Evolutionary conservation across 2,329 filamentous ascomycete species (phyloP).

Genomic region (Nemania abortiva): DNA sequence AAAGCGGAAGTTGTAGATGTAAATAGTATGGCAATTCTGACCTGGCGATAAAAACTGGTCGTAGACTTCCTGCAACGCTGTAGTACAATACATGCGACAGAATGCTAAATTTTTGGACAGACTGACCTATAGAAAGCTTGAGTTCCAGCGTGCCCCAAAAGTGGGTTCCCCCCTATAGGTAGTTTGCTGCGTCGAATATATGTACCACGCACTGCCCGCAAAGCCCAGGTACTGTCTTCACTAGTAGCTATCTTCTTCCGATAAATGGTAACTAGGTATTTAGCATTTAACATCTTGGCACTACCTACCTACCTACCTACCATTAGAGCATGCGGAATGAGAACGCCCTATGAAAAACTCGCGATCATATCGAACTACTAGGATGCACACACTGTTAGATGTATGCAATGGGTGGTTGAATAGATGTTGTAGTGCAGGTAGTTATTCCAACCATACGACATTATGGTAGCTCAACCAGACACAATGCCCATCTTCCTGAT

Average conservation of each 20-base stretch:
- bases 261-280: background rate
- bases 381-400: conserved; percentile 19
- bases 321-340: conserved; percentile 25
- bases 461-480: conserved; percentile 23
- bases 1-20: too few relatives aligned
- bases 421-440: conserved; percentile 19
- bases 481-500: conserved; percentile 13
- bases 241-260: conserved; percentile 5
- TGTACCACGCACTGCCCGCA: background rate
- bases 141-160: too few relatives aligned
- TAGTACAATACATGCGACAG: too few relatives aligned
- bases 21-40: too few relatives aligned
- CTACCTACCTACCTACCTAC: too few relatives aligned
- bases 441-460: background rate
- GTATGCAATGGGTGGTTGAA: conserved; percentile 13
- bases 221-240: background rate
- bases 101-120: too few relatives aligned
- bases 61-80: too few relatives aligned
- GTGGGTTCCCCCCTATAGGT: too few relatives aligned
- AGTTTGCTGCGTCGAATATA: background rate
- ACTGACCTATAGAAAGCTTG: too few relatives aligned
- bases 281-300: background rate
- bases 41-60: too few relatives aligned
- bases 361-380: conserved; percentile 5
- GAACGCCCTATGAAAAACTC: background rate